Base-by-base conservation (phyloP, 1,284 basidiomycete genomes). In the Puccinia hordei region DNA sequence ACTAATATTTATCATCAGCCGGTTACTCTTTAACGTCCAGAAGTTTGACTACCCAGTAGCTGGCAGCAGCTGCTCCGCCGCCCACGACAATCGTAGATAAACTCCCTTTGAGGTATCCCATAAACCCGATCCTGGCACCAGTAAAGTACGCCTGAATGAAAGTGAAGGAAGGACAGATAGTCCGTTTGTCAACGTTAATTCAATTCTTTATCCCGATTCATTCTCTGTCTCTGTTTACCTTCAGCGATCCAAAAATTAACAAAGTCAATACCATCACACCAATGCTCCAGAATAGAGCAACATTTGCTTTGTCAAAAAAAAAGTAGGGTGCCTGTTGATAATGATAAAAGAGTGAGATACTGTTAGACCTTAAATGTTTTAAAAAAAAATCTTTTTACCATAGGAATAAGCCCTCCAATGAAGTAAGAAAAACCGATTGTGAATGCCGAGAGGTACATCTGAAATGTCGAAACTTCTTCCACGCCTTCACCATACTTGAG, bases 401-500 rank as follows among this genome's bases (percentile, higher is more conserved):
- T 65, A 35, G 83, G 83, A 84, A 96, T 92, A 76, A 94, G 88
- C 53, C 94, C 94, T 76, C 94, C 94, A 79, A 95, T 61, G 84
- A 95, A 88, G 88, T 93, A 92, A 3, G 92, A 92, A 85, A 92
- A 89, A 74, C 95, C 95, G 84, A 98, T 97, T 0, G 95, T 98
- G 83, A 96, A 89, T 0, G 95, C 95, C 1, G 93, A 95, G 71
- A 91, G 89, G 87, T 94, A 97, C 81, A 89, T 84, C 44, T 88
- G 83, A 87, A 87, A 83, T 88, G 89, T 89, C 0, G 92, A 91
- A 46, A 93, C 89, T 86, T 97, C 94, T 88, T 95, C 93, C 82
- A 96, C 86, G 30, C 93, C 93, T 85, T 93, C 92, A 46, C 94
- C 94, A 83, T 96, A 97, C 86, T 94, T 95, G 83, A 97, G 89